phyloP scores from a whole-genome alignment of 176 grass and related monocot genomes.

The Lolium multiflorum region DNA sequence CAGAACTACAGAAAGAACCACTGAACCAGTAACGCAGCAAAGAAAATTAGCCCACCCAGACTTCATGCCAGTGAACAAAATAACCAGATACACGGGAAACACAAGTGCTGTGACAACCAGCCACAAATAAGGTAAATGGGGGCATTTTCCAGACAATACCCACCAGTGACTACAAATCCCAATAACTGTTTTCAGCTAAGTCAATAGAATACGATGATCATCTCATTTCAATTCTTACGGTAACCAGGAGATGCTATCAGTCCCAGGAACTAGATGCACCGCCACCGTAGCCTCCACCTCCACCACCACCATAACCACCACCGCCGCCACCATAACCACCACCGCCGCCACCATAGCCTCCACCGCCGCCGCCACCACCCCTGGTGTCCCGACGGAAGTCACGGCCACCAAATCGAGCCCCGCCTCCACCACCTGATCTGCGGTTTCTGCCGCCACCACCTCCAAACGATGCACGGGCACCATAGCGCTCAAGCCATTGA shows the following conservation, averaged over 20 bases:
- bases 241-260: slow-evolving; percentile 33
- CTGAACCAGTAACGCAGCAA: not conserved
- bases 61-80: not conserved
- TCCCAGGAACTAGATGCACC: slow-evolving; percentile 81
- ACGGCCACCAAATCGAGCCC: slow-evolving; percentile 72
- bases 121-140: slow-evolving; percentile 35
- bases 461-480: slow-evolving; percentile 57
- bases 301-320: slow-evolving; percentile 40
- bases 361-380: slow-evolving; percentile 55
- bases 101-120: slow-evolving; percentile 35
- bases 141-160: slow-evolving; percentile 38
- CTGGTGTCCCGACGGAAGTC: slow-evolving; percentile 71
- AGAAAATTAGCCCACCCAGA: not conserved
- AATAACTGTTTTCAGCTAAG: slow-evolving; percentile 46
- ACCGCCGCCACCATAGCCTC: not conserved
- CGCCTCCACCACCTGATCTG: slow-evolving; percentile 65
- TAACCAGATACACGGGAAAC: slow-evolving; percentile 8
- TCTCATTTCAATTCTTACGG: slow-evolving; percentile 27
- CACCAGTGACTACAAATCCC: slow-evolving; percentile 46
- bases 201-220: slow-evolving; percentile 45
- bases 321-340: slow-evolving; percentile 2
- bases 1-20: not conserved
- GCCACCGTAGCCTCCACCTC: slow-evolving; percentile 41
- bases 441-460: slow-evolving; percentile 74
- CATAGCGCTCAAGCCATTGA: slow-evolving; percentile 67